These are phyloP conservation scores for Gnetum montanum DNA, from an alignment of 75 land plant genomes.

Conservation along the genomic window DNA sequence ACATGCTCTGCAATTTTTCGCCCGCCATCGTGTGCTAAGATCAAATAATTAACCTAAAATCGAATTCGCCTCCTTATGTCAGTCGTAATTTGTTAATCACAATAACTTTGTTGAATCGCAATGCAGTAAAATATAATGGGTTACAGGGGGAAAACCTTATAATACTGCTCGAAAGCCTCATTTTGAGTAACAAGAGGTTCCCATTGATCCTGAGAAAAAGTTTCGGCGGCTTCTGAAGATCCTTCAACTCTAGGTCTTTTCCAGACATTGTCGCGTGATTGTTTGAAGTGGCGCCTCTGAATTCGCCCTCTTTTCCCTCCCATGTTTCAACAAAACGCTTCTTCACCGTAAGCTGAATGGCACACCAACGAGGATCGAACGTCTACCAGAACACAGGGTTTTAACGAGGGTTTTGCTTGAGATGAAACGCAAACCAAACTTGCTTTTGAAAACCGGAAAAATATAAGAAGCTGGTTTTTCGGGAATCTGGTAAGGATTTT, in stretches of 20 bases:
- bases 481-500: too few relatives aligned
- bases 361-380: too few relatives aligned
- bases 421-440: too few relatives aligned
- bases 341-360: background rate
- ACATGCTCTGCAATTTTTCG: background rate
- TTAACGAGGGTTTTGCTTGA: too few relatives aligned
- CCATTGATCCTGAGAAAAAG: too few relatives aligned
- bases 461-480: too few relatives aligned
- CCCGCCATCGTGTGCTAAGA: background rate
- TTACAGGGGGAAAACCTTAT: conserved; percentile 40
- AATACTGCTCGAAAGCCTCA: conserved; percentile 64
- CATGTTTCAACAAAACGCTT: conserved; percentile 13
- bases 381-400: too few relatives aligned
- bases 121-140: background rate
- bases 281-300: conserved; percentile 78
- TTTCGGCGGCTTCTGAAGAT: conserved; percentile 4
- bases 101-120: background rate
- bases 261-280: conserved; percentile 86
- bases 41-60: background rate
- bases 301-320: conserved; percentile 79
- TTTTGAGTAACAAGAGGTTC: conserved; percentile 69
- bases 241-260: conserved; percentile 30
- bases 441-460: too few relatives aligned
- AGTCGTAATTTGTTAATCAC: background rate
- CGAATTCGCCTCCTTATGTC: background rate